A percentile compares a stretch with the other conserved stretches of the same genome.
These are phyloP conservation scores for Aspergillus hancockii DNA, from an alignment of 495 filamentous ascomycete species.

Conservation along the genomic window DNA sequence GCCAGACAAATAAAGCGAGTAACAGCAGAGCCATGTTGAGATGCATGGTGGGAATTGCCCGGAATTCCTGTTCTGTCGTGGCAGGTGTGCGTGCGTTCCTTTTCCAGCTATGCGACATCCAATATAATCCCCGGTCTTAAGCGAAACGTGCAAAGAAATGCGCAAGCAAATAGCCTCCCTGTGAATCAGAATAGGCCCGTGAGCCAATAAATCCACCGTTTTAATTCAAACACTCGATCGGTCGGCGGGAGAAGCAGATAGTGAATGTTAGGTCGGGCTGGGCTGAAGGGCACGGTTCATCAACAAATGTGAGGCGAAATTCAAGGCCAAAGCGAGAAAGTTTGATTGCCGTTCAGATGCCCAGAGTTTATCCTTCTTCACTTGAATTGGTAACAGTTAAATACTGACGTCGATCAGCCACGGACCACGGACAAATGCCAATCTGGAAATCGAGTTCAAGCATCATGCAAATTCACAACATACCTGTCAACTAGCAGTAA, in stretches of 20 bases:
- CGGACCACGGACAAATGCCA: constrained; percentile 1
- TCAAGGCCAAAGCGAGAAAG: constrained; percentile 3
- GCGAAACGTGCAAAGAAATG: background rate
- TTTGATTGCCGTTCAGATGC: constrained; percentile 6
- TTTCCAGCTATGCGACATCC: background rate
- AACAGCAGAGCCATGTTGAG: constrained; percentile 21
- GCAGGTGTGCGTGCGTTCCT: background rate
- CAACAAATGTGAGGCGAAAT: background rate
- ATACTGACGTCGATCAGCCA: constrained; percentile 16
- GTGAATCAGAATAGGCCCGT: background rate
- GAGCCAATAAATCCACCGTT: no score
- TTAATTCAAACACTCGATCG: background rate
- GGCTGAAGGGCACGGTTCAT: background rate
- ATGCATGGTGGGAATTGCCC: constrained; percentile 19
- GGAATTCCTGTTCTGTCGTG: background rate
- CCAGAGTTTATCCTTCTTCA: constrained; percentile 13
- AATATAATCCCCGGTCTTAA: background rate
- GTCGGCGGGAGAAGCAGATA: background rate
- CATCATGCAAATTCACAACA: constrained; percentile 3
- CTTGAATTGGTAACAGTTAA: constrained; percentile 1
- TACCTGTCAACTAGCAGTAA: constrained; percentile 5
- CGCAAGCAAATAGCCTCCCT: background rate
- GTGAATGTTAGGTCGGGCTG: background rate
- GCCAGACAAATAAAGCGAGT: constrained; percentile 26
- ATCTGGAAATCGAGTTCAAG: background rate